Conservation (phyloP, 169 alveolate species). For the Plasmodium yoelii region DNA sequence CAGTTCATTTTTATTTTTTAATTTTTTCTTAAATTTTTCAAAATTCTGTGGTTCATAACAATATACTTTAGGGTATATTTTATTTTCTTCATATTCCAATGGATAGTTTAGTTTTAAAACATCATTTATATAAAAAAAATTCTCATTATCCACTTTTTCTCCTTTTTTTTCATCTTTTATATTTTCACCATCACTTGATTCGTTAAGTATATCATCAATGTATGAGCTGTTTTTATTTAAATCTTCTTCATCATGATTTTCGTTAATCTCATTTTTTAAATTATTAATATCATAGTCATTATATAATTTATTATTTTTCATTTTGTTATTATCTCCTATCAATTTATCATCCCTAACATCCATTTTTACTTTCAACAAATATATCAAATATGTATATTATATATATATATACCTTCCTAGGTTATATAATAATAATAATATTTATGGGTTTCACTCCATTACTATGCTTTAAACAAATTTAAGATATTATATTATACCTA, state of each 20-base stretch:
- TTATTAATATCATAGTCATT: no score
- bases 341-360: background rate
- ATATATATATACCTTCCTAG: background rate
- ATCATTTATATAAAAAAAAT: constrained; percentile 57
- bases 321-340: background rate
- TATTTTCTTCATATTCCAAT: constrained; percentile 66
- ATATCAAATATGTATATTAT: no score
- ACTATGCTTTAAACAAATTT: no score
- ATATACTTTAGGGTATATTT: constrained; percentile 73
- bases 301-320: background rate
- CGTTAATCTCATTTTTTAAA: no score
- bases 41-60: constrained; percentile 69
- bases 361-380: no score
- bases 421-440: no score
- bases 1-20: constrained; percentile 72
- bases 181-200: constrained; percentile 46
- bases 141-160: background rate
- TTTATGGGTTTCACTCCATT: no score
- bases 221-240: background rate
- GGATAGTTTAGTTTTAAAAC: constrained; percentile 61
- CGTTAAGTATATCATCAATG: constrained; percentile 41
- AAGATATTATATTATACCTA: no score
- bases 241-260: no score
- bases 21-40: constrained; percentile 64
- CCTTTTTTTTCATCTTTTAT: background rate